Conservation (phyloP, 73 alveolate species). For the Paramecium octaurelia region DNA sequence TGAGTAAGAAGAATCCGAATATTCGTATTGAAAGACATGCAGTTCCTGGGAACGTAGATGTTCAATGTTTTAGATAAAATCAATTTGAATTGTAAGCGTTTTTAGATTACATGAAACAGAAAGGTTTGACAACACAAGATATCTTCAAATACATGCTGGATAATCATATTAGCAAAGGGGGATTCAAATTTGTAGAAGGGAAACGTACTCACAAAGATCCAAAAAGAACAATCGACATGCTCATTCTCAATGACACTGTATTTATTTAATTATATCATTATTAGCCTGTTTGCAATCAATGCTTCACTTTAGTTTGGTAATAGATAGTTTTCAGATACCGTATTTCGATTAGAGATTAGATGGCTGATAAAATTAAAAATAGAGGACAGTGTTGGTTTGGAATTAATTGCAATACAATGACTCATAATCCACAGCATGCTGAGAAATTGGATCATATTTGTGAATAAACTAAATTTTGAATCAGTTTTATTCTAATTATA, state of each 20-base stretch:
- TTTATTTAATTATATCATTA: not conserved
- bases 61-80: slow-evolving; percentile 3
- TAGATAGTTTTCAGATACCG: slow-evolving; percentile 66
- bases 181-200: not conserved
- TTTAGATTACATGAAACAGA: not conserved
- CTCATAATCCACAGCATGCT: slow-evolving; percentile 70
- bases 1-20: not conserved
- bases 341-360: slow-evolving; percentile 50
- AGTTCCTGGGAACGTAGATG: slow-evolving; percentile 43
- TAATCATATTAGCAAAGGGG: not conserved
- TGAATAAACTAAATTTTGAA: slow-evolving; percentile 63
- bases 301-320: slow-evolving; percentile 66
- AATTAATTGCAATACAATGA: slow-evolving; percentile 66
- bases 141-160: not conserved
- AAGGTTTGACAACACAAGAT: not conserved
- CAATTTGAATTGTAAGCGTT: not conserved
- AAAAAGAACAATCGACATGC: not conserved
- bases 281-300: slow-evolving; percentile 59
- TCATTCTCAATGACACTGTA: not conserved
- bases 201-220: not conserved
- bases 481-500: not conserved
- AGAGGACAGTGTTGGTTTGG: slow-evolving; percentile 80
- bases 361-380: slow-evolving; percentile 48
- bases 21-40: not conserved
- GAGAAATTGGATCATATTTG: slow-evolving; percentile 73